Base-by-base conservation (phyloP, 169 alveolate species). In the Plasmodium inui region DNA sequence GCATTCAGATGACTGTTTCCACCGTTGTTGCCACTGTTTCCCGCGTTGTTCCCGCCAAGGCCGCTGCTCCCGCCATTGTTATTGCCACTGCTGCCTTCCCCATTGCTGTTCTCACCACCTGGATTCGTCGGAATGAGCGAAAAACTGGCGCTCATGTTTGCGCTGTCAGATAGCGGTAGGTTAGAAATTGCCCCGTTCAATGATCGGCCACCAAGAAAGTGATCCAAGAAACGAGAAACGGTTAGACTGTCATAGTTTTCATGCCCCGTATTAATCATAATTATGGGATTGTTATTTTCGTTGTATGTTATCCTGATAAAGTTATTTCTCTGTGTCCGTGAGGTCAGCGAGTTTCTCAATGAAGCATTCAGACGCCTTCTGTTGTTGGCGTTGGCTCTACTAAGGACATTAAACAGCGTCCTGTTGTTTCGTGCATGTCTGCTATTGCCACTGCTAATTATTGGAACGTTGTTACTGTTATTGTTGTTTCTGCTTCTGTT, bases 181-280 rank as follows among this genome's bases (percentile, higher is more conserved):
- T 50, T 61, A 5, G 93, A 53, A 34, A 55, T 26, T 5, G 85
- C 22, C 44, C 39, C 37, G 80, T 74, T 37, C 12, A 28, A 10
- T 34, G 93, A n/a, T 70, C 93, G 55, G 6, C 61, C 61, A 86
- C 93, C 93, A 39, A 86, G 70, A 76, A 86, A 74, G 26, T 86
- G 74, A 76, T 86, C 93, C 67, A 86, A 72, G 67, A 86, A 86
- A 53, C 93, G 84, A 30, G 93, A 74, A 28, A 73, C 93, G 3
- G 93, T 78, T 9, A 86, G 28, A 86, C 88, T 86, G 32, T 86
- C 93, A 76, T 86, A 86, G 70, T 74, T 86, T 55, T 86, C 93
- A 76, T 86, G 85, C 4, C 93, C 93, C 32, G 93, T 86, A 57
- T 86, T 86, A 76, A 86, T 86, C 93, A 86, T 86, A 32, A 86